Percentiles rank a stretch among this genome's conserved stretches.
These are phyloP conservation scores for Tetrapisispora phaffii DNA, from an alignment of 805 yeast species.

Conservation along the genomic window DNA sequence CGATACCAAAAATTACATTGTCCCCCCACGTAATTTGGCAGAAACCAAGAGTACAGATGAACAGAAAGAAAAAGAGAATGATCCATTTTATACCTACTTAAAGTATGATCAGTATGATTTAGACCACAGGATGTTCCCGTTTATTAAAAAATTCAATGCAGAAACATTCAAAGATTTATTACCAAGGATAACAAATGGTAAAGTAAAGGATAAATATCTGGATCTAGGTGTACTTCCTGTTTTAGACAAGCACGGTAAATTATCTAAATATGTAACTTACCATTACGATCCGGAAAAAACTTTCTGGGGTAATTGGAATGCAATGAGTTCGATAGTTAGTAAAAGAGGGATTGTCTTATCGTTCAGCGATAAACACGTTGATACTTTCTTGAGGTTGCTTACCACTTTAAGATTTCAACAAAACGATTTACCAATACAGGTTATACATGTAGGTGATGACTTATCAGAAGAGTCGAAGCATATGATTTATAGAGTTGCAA, in stretches of 20 bases:
- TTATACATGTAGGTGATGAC: slow-evolving; percentile 32
- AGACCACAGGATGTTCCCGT: slow-evolving; percentile 19
- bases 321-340: slow-evolving; percentile 8
- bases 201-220: slow-evolving; percentile 2
- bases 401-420: slow-evolving; percentile 32
- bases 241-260: neutral
- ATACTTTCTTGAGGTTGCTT: slow-evolving; percentile 29
- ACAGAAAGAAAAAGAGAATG: neutral
- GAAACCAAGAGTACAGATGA: neutral
- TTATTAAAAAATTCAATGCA: slow-evolving; percentile 8
- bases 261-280: neutral
- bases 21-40: neutral
- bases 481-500: slow-evolving; percentile 29
- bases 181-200: slow-evolving; percentile 10
- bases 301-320: slow-evolving; percentile 14
- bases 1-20: neutral
- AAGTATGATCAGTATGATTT: slow-evolving; percentile 14
- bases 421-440: slow-evolving; percentile 34
- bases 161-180: slow-evolving; percentile 9
- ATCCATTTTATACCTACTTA: neutral
- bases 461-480: slow-evolving; percentile 26
- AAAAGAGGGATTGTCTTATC: slow-evolving; percentile 16
- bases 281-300: slow-evolving; percentile 8
- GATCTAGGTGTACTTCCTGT: slow-evolving; percentile 10
- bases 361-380: slow-evolving; percentile 23